Base-by-base conservation (phyloP, 768 basidiomycete species). In the Boletus reticuloceps region DNA sequence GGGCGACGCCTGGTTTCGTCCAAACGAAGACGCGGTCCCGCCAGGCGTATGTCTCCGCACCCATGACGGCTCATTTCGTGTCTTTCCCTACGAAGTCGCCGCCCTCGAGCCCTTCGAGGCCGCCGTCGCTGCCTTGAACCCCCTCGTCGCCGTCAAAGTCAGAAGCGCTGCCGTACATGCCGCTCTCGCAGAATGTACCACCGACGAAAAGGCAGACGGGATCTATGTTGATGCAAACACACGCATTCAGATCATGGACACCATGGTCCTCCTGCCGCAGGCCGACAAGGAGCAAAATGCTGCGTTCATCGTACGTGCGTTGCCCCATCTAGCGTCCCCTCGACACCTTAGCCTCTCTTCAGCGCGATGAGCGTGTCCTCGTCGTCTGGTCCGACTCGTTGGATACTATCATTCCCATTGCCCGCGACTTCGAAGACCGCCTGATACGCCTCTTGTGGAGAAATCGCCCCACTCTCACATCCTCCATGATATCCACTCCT, bases 341-440 rank as follows among this genome's bases (percentile, higher is more conserved):
- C 37, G 9, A 31, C 50, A 14, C 1, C 45, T 54, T 10, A 54
- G 25, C 17, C 20, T 43, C 50, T 50, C 5, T 49, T 6, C 59
- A 88, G 87, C 82, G 91, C 44, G 88, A 92, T 67, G 92, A 94
- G 68, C 82, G 88, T 38, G 88, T 89, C 17, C 79, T 94, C 51
- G 81, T 94, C 57, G 84, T 94, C 58, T 94, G 91, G 91, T 84
- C 87, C 19, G 88, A 92, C 66, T 80, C 82, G 1, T 77, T 93
- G 43, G 89, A 92, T 65, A 79, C 78, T 60, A 88, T 94, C 68
- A 83, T 94, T 53, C 68, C 68, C 20, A 65, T 60, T 25, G 70
- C 70, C 17, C 70, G 77, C 56, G 80, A 82, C 58, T 79, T 84
- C 51, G 83, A 84, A 59, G 78, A 82, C 55, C 74, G 79, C 48